Evolutionary conservation across 305 asterid genomes (phyloP).

Genomic region (Solanum hybrid): DNA sequence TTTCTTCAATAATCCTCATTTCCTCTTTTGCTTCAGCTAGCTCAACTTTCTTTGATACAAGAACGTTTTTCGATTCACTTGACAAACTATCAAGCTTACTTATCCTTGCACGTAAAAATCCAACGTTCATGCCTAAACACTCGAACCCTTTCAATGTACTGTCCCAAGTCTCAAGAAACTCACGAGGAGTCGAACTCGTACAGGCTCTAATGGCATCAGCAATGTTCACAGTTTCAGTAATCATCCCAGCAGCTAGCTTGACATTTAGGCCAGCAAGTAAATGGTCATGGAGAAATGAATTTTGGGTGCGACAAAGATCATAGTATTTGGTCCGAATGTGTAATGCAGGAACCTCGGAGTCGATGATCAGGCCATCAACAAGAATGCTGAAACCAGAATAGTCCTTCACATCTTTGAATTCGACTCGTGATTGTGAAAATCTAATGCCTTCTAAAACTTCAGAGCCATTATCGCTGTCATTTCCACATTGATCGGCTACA

Average conservation of each 20-base stretch:
- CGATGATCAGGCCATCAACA: conserved; percentile 38
- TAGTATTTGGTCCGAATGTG: conserved; percentile 37
- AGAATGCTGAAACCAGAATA: conserved; percentile 36
- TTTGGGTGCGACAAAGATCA: conserved; percentile 45
- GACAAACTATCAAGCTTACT: conserved; percentile 20
- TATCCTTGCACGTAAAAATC: conserved; percentile 44
- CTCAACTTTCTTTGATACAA: conserved; percentile 17
- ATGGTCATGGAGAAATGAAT: conserved; percentile 40
- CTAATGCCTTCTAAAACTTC: conserved; percentile 18
- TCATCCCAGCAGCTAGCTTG: conserved; percentile 41
- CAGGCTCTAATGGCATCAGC: conserved; percentile 52
- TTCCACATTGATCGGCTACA: conserved; percentile 12
- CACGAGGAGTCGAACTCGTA: conserved; percentile 4
- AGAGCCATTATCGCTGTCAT: conserved; percentile 4
- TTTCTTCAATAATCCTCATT: conserved; percentile 13
- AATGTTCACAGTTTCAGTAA: conserved; percentile 45
- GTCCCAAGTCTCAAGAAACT: conserved; percentile 35
- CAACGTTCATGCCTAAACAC: conserved; percentile 58
- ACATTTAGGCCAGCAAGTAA: conserved; percentile 39
- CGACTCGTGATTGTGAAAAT: conserved; percentile 19
- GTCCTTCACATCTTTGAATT: conserved; percentile 34
- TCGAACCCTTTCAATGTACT: conserved; percentile 44
- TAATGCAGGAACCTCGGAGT: conserved; percentile 32
- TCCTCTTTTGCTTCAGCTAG: conserved; percentile 13
- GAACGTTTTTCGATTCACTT: conserved; percentile 7